phyloP scores from a whole-genome alignment of 768 basidiomycete genomes.

The Boletus subcaerulescens region DNA sequence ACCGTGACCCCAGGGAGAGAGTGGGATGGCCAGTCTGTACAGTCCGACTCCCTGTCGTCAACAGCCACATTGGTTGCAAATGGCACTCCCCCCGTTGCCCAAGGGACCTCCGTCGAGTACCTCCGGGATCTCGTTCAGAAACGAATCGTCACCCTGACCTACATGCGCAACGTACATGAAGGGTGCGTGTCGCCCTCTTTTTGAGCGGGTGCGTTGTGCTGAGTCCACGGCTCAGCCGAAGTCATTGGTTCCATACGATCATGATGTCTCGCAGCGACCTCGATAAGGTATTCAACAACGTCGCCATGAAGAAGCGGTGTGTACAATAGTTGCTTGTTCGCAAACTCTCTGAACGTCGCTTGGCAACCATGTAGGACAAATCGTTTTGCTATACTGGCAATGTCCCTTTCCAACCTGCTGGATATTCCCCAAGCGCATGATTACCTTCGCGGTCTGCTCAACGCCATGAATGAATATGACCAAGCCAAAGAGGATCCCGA shows the following conservation, averaged over 20 bases:
- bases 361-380: conserved; percentile 51
- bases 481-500: conserved; percentile 52
- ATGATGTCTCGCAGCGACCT: conserved; percentile 72
- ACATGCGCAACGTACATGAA: conserved; percentile 81
- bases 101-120: conserved; percentile 75
- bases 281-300: conserved; percentile 69
- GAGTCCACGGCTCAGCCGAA: conserved; percentile 46
- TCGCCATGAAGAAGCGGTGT: conserved; percentile 76
- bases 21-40: conserved; percentile 70
- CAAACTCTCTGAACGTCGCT: background rate
- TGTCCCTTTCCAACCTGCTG: conserved; percentile 79
- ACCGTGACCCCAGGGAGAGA: conserved; percentile 49
- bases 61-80: conserved; percentile 40
- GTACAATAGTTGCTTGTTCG: conserved; percentile 14
- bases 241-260: conserved; percentile 88
- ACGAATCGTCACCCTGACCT: conserved; percentile 80
- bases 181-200: conserved; percentile 51
- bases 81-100: conserved; percentile 34
- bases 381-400: conserved; percentile 80
- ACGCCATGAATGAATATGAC: conserved; percentile 74
- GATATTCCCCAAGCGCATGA: conserved; percentile 81
- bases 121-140: conserved; percentile 79
- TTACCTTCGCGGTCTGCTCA: conserved; percentile 69
- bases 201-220: background rate
- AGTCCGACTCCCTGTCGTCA: conserved; percentile 42